These are phyloP conservation scores for Nakazawaea peltata DNA, from an alignment of 805 yeast species.

Conservation along the genomic window DNA sequence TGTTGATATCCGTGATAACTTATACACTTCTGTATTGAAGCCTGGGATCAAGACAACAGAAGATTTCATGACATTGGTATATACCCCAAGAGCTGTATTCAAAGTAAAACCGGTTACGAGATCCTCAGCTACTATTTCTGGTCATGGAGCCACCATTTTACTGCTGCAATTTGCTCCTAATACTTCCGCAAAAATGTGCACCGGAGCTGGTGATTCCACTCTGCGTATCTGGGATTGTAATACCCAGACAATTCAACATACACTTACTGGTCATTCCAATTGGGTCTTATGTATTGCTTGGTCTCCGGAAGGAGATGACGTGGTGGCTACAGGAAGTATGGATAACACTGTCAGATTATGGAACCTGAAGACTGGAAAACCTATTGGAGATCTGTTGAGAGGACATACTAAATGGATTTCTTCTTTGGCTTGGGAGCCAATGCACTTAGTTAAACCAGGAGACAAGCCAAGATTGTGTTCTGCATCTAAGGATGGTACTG, in stretches of 20 bases:
- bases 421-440: constrained; percentile 89
- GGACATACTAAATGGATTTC: constrained; percentile 93
- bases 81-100: constrained; percentile 92
- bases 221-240: constrained; percentile 97
- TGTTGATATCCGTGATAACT: constrained; percentile 68
- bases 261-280: constrained; percentile 77
- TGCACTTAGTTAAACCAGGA: constrained; percentile 67
- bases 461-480: constrained; percentile 67
- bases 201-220: constrained; percentile 95
- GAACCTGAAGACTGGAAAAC: constrained; percentile 71
- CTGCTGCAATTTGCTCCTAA: constrained; percentile 93
- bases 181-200: constrained; percentile 75
- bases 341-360: constrained; percentile 84
- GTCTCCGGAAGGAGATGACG: constrained; percentile 84
- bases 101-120: constrained; percentile 88
- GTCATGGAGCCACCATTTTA: constrained; percentile 90
- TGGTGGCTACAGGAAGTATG: constrained; percentile 94
- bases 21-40: constrained; percentile 73
- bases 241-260: constrained; percentile 82
- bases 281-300: constrained; percentile 92
- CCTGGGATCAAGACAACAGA: constrained; percentile 88
- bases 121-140: constrained; percentile 86
- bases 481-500: constrained; percentile 86
- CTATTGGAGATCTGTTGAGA: constrained; percentile 60
- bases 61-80: constrained; percentile 84